A percentile compares a stretch with the other conserved stretches of the same genome.
Evolutionary conservation across 129 eudicot genomes (phyloP).

Genomic region (Erigeron canadensis): DNA sequence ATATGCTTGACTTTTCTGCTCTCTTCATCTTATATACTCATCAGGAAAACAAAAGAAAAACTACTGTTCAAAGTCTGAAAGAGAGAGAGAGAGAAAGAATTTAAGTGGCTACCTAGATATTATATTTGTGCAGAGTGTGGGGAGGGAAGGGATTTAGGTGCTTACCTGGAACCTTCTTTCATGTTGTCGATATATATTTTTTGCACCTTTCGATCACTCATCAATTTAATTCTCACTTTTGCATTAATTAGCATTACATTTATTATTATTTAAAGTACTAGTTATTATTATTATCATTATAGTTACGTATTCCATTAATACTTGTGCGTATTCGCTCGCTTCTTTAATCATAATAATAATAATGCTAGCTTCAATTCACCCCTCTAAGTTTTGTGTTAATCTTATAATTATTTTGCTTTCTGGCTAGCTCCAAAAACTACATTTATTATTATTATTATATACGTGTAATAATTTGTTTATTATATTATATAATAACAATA

Average conservation of each 20-base stretch:
- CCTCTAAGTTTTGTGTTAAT: background rate
- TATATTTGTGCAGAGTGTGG: conserved; percentile 33
- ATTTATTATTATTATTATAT: too few species aligned
- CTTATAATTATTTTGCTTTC: conserved; percentile 1
- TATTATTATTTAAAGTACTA: background rate
- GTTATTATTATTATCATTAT: conserved; percentile 13
- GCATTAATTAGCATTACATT: conserved; percentile 17
- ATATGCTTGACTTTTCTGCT: conserved; percentile 25
- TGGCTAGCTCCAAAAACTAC: too few species aligned
- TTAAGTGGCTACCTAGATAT: conserved; percentile 13
- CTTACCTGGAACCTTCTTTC: conserved; percentile 42
- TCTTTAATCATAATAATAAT: background rate
- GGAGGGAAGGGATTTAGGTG: conserved; percentile 31
- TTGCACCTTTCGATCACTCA: conserved; percentile 13
- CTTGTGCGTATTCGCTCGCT: conserved; percentile 20
- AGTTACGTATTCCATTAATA: conserved; percentile 19
- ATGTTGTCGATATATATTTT: conserved; percentile 18
- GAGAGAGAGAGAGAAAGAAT: conserved; percentile 7
- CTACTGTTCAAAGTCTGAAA: conserved; percentile 22
- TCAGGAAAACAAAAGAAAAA: background rate
- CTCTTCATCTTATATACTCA: background rate
- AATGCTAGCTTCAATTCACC: conserved; percentile 3
- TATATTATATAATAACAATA: too few species aligned
- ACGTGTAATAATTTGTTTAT: too few species aligned
- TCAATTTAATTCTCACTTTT: conserved; percentile 22